phyloP scores from a whole-genome alignment of 73 alveolate genomes.

The Durusdinium trenchii region DNA sequence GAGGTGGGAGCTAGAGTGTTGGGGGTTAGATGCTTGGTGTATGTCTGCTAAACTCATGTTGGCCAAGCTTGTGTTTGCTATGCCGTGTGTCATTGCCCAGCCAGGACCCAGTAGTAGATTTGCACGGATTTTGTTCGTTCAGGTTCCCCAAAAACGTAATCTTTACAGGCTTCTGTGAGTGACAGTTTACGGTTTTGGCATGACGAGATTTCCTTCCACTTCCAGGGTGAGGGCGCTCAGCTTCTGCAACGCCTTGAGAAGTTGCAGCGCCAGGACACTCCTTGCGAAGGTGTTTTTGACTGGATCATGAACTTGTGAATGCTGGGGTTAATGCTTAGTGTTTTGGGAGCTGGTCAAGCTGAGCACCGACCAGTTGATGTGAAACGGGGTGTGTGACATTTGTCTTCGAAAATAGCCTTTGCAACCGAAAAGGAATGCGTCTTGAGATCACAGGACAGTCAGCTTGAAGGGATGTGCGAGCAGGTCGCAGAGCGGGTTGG shows the following conservation, averaged over 20 bases:
- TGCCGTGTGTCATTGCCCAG: too few species aligned
- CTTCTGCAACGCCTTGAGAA: constrained; percentile 68
- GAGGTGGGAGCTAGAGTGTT: constrained; percentile 54
- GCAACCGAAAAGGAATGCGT: too few species aligned
- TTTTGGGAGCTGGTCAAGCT: neutral
- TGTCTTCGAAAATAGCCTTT: too few species aligned
- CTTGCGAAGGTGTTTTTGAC: neutral
- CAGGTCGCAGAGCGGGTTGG: constrained; percentile 84
- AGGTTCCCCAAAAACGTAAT: too few species aligned
- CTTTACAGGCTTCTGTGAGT: too few species aligned
- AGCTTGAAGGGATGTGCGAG: constrained; percentile 74
- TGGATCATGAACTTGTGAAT: neutral
- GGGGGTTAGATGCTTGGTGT: too few species aligned
- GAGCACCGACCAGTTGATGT: neutral
- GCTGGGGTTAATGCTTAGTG: neutral
- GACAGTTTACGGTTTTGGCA: too few species aligned
- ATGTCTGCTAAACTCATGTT: too few species aligned
- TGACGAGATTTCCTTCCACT: neutral
- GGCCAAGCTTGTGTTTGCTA: too few species aligned
- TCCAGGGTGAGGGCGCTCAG: constrained; percentile 81
- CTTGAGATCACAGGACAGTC: constrained; percentile 38
- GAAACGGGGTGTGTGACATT: too few species aligned
- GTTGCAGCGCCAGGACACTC: constrained; percentile 81
- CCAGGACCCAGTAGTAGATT: too few species aligned
- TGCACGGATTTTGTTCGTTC: too few species aligned